Conservation (phyloP, 805 yeast species). For the Spathaspora passalidarum region DNA sequence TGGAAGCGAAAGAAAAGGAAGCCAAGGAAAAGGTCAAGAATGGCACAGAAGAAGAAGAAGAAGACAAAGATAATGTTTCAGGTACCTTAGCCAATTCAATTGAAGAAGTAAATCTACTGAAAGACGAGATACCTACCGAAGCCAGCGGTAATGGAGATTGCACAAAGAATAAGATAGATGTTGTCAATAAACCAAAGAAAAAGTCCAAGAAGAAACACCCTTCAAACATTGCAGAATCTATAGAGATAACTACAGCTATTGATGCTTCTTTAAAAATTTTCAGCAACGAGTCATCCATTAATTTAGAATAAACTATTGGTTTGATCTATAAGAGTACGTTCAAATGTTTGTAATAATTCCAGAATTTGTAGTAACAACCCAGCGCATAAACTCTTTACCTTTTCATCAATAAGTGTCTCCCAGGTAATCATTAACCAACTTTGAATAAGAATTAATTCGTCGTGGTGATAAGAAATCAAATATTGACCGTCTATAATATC, state of each 20-base stretch:
- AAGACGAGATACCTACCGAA: no score
- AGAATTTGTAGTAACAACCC: constrained; percentile 33
- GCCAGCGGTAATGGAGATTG: background rate
- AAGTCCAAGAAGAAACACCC: background rate
- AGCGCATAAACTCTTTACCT: constrained; percentile 37
- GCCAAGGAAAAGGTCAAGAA: background rate
- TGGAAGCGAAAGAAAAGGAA: constrained; percentile 1
- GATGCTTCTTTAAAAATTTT: constrained; percentile 6
- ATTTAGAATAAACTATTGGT: constrained; percentile 23
- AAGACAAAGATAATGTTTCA: background rate
- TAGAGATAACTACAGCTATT: constrained; percentile 5
- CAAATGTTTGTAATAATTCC: constrained; percentile 20
- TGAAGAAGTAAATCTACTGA: background rate
- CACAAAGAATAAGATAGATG: background rate
- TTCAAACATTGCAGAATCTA: constrained; percentile 3
- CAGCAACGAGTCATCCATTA: background rate
- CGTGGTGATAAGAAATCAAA: constrained; percentile 19
- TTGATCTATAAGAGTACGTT: constrained; percentile 29
- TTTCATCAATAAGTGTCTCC: constrained; percentile 36
- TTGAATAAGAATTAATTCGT: constrained; percentile 20
- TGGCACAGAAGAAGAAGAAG: background rate
- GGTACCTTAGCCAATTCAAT: background rate
- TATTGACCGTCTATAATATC: constrained; percentile 31
- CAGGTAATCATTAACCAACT: constrained; percentile 26
- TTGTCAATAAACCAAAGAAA: background rate